Base-by-base conservation (phyloP, 192 early-diverging fungal species). In the Umbelopsis vinacea region DNA sequence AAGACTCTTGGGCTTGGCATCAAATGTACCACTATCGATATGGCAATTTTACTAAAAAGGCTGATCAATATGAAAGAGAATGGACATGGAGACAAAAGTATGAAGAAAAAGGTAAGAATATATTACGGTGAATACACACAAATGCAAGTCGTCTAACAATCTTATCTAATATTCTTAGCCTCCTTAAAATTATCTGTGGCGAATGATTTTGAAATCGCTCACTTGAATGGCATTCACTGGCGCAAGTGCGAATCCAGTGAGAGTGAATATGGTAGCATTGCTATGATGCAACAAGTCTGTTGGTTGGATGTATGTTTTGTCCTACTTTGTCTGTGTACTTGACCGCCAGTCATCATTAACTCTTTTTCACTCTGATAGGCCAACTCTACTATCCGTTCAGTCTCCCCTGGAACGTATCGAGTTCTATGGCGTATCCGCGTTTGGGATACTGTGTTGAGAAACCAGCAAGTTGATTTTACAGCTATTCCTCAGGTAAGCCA, bases 251-350 rank as follows among this genome's bases (percentile, higher is more conserved):
- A 63, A 26, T 63, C 57, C 57, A 29, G 24, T 1, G 57, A 63
- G n/a, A 63, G 57, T 17, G 57, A 63, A 63, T 63, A 63, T 37
- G 57, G 57, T 29, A 63, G 57, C 33, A 63, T 63, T 37, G 57
- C 57, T 11, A 63, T 63, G 57, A 63, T 63, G 57, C 57, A 63
- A 38, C 57, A 63, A 63, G 57, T 63, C 17, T 63, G 29, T 29
- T 63, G 57, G 57, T 19, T 63, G 26, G 57, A 63, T 37, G 57
- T 63, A 37, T 6, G n/a, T 37, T 19, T 33, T 3, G 17, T 14
- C 0, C 3, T 1, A n/a, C 29, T 35, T 29, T 37, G 15, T 63
- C 2, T 37, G 57, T n/a, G 10, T 63, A 35, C 5, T 19, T 29
- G 23, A 5, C 24, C 26, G 15, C 29, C 29, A 29, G 29, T 29